These are phyloP conservation scores for Dissoconium aciculare DNA, from an alignment of 2,329 filamentous ascomycete genomes.

Conservation along the genomic window DNA sequence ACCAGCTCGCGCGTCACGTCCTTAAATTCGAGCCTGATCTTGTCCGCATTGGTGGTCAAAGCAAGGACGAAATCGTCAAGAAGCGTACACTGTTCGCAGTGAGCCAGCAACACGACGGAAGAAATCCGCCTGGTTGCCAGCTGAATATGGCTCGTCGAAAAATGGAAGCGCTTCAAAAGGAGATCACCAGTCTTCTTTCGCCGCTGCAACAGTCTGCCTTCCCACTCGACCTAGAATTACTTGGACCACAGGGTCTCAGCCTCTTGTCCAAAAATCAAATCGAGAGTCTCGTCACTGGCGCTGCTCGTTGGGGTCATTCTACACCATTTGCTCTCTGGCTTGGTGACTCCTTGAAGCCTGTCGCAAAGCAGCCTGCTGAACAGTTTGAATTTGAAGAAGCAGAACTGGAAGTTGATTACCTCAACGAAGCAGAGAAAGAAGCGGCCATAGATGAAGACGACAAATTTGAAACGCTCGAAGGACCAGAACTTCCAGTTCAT, in stretches of 20 bases:
- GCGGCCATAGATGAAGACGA: conserved; percentile 32
- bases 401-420: conserved; percentile 45
- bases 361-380: conserved; percentile 32
- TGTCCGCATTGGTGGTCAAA: conserved; percentile 53
- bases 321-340: conserved; percentile 42
- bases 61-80: conserved; percentile 49
- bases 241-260: conserved; percentile 39
- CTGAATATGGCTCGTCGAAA: conserved; percentile 26
- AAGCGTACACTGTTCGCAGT: conserved; percentile 52
- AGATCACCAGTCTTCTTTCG: conserved; percentile 29
- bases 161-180: conserved; percentile 30
- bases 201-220: conserved; percentile 28
- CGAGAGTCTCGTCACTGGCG: conserved; percentile 42
- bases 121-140: conserved; percentile 28
- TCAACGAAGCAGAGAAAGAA: conserved; percentile 46
- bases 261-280: conserved; percentile 50
- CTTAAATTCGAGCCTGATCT: conserved; percentile 48
- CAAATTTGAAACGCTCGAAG: conserved; percentile 26
- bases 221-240: conserved; percentile 39
- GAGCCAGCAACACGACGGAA: conserved; percentile 25
- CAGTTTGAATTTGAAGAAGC: conserved; percentile 43
- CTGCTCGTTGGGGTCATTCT: conserved; percentile 22
- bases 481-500: conserved; percentile 19
- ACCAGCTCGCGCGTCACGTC: conserved; percentile 59
- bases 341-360: conserved; percentile 35